A percentile compares a stretch with the other conserved stretches of the same genome.
Conservation (phyloP, 257 asterid genomes). For the Solanum habrochaites region DNA sequence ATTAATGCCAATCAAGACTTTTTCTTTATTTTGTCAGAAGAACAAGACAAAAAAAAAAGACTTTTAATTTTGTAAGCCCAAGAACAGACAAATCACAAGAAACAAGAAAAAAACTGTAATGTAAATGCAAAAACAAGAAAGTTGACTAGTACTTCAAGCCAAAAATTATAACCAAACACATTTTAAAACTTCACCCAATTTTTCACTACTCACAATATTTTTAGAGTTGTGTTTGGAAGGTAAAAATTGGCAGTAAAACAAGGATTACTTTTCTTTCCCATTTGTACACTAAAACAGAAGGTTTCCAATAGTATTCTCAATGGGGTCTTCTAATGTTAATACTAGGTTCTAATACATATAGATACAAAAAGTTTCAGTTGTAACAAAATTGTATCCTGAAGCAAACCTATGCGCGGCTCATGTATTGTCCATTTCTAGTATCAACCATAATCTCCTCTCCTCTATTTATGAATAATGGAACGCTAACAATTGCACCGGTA, state of each 20-base stretch:
- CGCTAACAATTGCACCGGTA: constrained; percentile 82
- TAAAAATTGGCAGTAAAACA: background rate
- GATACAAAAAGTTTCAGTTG: background rate
- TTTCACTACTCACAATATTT: background rate
- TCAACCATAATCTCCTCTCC: constrained; percentile 71
- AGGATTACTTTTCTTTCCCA: background rate
- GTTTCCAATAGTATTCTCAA: background rate
- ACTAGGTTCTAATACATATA: background rate
- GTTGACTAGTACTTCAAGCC: background rate
- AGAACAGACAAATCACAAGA: background rate
- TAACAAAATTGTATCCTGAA: background rate
- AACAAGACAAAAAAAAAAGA: background rate
- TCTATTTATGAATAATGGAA: constrained; percentile 61
- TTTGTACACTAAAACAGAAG: background rate
- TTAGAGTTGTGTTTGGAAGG: background rate
- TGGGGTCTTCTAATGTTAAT: background rate
- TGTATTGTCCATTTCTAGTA: constrained; percentile 90
- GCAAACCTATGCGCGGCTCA: constrained; percentile 71
- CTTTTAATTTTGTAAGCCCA: background rate
- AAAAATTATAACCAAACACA: background rate
- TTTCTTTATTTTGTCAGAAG: background rate
- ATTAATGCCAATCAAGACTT: background rate
- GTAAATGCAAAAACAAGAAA: background rate
- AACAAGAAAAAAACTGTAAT: background rate
- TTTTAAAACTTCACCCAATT: background rate